phyloP scores from a whole-genome alignment of 345 rosid genomes.

The Bruguiera parviflora region DNA sequence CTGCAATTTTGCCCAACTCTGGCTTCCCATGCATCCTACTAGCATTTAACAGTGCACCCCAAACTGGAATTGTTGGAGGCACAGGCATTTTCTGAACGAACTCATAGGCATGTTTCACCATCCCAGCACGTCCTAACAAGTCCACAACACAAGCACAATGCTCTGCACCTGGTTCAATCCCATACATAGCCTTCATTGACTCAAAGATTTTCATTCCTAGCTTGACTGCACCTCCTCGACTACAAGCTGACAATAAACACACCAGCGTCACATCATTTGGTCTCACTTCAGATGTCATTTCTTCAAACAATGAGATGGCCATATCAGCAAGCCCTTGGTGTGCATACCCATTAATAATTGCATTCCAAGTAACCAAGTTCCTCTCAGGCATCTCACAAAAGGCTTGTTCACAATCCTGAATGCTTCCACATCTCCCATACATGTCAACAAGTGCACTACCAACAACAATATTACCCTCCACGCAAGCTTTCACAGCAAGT shows the following conservation, averaged over 20 bases:
- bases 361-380: constrained; percentile 74
- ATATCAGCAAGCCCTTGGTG: constrained; percentile 61
- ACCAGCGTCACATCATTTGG: constrained; percentile 76
- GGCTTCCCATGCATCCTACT: constrained; percentile 64
- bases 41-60: constrained; percentile 93
- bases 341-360: constrained; percentile 71
- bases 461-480: constrained; percentile 56
- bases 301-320: constrained; percentile 57
- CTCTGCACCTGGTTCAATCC: constrained; percentile 66
- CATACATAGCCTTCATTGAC: constrained; percentile 53
- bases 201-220: constrained; percentile 61
- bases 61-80: constrained; percentile 59
- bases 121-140: constrained; percentile 77
- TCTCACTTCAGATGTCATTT: constrained; percentile 42
- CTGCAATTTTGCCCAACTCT: constrained; percentile 62
- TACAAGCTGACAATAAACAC: constrained; percentile 78
- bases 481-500: constrained; percentile 65
- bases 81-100: constrained; percentile 61
- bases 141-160: constrained; percentile 84
- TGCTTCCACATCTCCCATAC: constrained; percentile 93
- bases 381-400: constrained; percentile 58
- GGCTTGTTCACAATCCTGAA: constrained; percentile 48
- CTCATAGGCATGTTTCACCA: constrained; percentile 63
- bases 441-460: constrained; percentile 79
- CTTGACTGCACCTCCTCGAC: constrained; percentile 68